Evolutionary conservation across 2,329 filamentous ascomycete species (phyloP).

Genomic region (Alternaria infectoria): DNA sequence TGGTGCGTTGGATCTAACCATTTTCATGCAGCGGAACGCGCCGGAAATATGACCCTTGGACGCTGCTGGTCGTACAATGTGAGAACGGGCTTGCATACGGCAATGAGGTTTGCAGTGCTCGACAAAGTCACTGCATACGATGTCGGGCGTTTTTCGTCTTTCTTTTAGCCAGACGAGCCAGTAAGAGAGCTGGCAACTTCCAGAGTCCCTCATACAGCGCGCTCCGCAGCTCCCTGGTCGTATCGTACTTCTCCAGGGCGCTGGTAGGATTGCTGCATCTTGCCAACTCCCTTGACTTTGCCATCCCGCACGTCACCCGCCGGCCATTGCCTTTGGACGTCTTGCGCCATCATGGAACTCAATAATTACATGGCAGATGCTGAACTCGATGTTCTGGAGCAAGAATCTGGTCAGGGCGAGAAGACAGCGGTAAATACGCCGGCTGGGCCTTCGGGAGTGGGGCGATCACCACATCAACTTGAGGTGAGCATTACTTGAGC

Average conservation of each 20-base stretch:
- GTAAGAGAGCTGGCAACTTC: not conserved
- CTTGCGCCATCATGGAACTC: constrained; percentile 15
- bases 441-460: not conserved
- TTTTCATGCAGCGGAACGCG: not conserved
- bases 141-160: not conserved
- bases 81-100: not conserved
- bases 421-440: constrained; percentile 5
- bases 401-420: constrained; percentile 15
- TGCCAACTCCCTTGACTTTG: not conserved
- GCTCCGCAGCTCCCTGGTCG: not conserved
- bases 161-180: not conserved
- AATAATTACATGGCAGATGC: constrained; percentile 16
- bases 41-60: not conserved
- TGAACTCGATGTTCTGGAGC: constrained; percentile 20
- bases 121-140: not conserved
- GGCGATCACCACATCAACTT: constrained; percentile 8
- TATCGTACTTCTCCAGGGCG: not conserved
- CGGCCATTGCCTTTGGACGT: not conserved
- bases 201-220: not conserved
- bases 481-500: constrained; percentile 12
- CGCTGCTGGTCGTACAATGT: not conserved
- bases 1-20: not conserved
- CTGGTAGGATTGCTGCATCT: not conserved
- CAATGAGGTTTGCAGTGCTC: not conserved
- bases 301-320: not conserved